Evolutionary conservation across 2,329 filamentous ascomycete genomes (phyloP), one percentile per base, ranked within the genome.

Genomic region (Penicillium sp.): DNA sequence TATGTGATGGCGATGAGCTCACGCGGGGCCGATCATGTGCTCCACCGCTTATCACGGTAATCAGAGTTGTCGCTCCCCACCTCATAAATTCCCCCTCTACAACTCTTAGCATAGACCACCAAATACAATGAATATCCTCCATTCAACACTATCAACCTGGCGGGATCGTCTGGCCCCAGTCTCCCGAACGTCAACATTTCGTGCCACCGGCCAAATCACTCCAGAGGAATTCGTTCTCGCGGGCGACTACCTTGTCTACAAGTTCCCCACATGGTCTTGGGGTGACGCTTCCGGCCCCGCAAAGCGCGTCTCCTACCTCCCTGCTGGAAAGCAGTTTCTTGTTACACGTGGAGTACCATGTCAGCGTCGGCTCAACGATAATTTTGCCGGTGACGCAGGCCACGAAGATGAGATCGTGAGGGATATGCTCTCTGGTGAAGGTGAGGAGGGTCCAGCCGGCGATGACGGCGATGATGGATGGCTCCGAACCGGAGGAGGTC

Each of bases 181-280:
- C 68, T 87, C 86, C 56, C 88, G 96, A 74, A 95, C 86, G 50
- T 97, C 93, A 3, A 97, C 90, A 62, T 99, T 99, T 77, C 90
- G 93, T 67, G 84, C 85, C 67, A 96, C 92, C 4, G 94, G 94
- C 63, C 90, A 97, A 79, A 94, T 99, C 76, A 97, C 93, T 0
- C 93, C 93, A 18, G 93, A 97, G 70, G 94, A 99, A 81, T 99
- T 99, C 75, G 82, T 97, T 49, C 88, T 89, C 4, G 94, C 94
- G 3, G 94, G 94, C 67, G 94, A 99, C 79, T 99, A 97, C 74
- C 86, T 99, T 35, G 92, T 96, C 69, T 96, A 95, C 86, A 97
- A 97, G 80, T 99, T 99, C 77, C 94, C 93, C 8, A 96, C 93
- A 55, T 99, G 94, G 94, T 89, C 90, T 48, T 99, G 94, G 94